Evolutionary conservation across 495 filamentous ascomycete genomes (phyloP).

Genomic region (Talaromyces wortmannii): DNA sequence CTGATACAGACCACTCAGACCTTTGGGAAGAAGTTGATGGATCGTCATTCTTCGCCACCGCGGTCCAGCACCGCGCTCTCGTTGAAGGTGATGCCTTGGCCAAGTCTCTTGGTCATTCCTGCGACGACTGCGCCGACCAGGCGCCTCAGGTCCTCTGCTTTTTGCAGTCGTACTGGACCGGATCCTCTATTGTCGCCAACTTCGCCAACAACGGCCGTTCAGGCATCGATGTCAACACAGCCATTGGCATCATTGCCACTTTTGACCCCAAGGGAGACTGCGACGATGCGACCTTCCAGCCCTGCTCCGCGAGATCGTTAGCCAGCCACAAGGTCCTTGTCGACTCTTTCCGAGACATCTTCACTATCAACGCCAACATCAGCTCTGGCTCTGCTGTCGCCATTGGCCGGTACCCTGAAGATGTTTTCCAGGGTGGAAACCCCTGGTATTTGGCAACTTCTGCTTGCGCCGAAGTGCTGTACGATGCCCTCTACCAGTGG

Average conservation of each 20-base stretch:
- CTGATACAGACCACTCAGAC: conserved; percentile 15
- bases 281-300: conserved; percentile 37
- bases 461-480: conserved; percentile 55
- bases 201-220: conserved; percentile 34
- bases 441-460: conserved; percentile 56
- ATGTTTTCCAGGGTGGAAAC: conserved; percentile 56
- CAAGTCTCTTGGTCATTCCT: conserved; percentile 26
- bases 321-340: conserved; percentile 42
- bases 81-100: conserved; percentile 56
- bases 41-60: conserved; percentile 53
- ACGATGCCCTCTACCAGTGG: conserved; percentile 54
- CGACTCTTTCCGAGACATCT: conserved; percentile 42
- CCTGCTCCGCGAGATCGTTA: conserved; percentile 37
- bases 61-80: conserved; percentile 49
- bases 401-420: conserved; percentile 58
- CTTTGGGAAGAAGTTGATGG: conserved; percentile 65
- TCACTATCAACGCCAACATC: conserved; percentile 25
- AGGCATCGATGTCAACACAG: conserved; percentile 51
- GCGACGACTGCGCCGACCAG: conserved; percentile 40
- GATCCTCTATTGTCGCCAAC: conserved; percentile 48
- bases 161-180: conserved; percentile 54
- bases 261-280: conserved; percentile 47
- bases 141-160: conserved; percentile 56
- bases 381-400: conserved; percentile 36
- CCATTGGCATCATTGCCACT: conserved; percentile 51